Evolutionary conservation across 106 monocot genomes (phyloP).

Genomic region (Allium cepa): DNA sequence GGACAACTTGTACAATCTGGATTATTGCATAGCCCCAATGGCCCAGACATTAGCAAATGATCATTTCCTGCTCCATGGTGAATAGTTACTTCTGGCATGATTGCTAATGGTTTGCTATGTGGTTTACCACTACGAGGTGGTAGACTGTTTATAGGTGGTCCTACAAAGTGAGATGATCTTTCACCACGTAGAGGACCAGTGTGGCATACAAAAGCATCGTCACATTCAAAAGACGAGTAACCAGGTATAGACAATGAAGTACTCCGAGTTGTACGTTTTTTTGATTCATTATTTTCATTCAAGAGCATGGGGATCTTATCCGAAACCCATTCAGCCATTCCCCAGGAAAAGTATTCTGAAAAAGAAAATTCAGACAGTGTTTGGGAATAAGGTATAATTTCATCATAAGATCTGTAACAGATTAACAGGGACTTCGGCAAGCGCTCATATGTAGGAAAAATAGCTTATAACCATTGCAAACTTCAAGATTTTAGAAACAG

Average conservation of each 20-base stretch:
- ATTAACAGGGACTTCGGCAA: no score
- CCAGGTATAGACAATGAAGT: conserved; percentile 7
- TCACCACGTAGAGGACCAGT: conserved; percentile 10
- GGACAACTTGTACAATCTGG: conserved; percentile 17
- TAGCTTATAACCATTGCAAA: no score
- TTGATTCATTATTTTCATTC: neutral
- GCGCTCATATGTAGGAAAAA: no score
- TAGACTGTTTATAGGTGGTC: neutral
- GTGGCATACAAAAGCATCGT: conserved; percentile 6
- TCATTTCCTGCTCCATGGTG: conserved; percentile 1
- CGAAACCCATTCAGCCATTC: conserved; percentile 11
- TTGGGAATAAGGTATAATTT: no score
- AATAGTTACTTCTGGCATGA: conserved; percentile 5
- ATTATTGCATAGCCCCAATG: conserved; percentile 15
- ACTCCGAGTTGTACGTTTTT: conserved; percentile 5
- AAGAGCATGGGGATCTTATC: conserved; percentile 9
- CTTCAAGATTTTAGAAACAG: no score
- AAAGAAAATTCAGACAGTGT: no score
- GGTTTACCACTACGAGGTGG: neutral
- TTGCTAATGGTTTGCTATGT: neutral
- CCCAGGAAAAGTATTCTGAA: neutral
- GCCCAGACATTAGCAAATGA: conserved; percentile 20
- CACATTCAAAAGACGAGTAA: neutral
- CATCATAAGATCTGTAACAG: no score
- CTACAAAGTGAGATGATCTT: neutral